Conservation (phyloP, 83 land plant genomes). For the Picea abies region DNA sequence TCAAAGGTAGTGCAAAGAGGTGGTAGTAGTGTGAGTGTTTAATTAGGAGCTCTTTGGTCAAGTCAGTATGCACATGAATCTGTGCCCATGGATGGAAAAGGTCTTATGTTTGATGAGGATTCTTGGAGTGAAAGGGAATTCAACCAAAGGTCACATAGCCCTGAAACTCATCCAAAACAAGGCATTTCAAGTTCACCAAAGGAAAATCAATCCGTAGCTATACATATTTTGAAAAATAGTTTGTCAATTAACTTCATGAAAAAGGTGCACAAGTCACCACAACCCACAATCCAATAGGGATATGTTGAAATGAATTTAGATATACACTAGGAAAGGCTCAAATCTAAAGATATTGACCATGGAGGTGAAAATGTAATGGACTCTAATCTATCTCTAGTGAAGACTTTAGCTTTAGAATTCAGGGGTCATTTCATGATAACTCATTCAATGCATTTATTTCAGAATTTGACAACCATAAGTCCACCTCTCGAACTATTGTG, state of each 20-base stretch:
- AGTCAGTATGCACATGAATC: conserved; percentile 83
- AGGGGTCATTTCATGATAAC: conserved; percentile 33
- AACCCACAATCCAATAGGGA: conserved; percentile 7
- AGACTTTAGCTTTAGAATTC: conserved; percentile 19
- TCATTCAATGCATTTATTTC: conserved; percentile 80
- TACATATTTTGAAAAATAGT: conserved; percentile 18
- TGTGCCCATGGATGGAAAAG: conserved; percentile 28
- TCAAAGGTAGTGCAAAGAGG: conserved; percentile 9
- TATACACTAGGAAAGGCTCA: conserved; percentile 42
- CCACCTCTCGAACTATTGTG: conserved; percentile 15
- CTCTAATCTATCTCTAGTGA: conserved; percentile 3
- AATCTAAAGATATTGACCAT: conserved; percentile 24
- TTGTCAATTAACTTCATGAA: conserved; percentile 23
- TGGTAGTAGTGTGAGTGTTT: conserved; percentile 25
- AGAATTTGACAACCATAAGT: conserved; percentile 62
- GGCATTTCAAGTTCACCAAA: conserved; percentile 29
- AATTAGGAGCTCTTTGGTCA: conserved; percentile 92
- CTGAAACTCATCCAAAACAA: conserved; percentile 22
- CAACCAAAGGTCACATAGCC: conserved; percentile 23
- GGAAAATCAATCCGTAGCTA: conserved; percentile 17
- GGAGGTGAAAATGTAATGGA: conserved; percentile 14
- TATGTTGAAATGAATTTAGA: conserved; percentile 26
- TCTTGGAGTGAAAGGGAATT: conserved; percentile 21
- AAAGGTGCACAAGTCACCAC: conserved; percentile 27
- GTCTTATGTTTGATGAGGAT: conserved; percentile 47